These are phyloP conservation scores for Ceratobasidium sp. DNA, from an alignment of 1,284 basidiomycete species.

Conservation along the genomic window DNA sequence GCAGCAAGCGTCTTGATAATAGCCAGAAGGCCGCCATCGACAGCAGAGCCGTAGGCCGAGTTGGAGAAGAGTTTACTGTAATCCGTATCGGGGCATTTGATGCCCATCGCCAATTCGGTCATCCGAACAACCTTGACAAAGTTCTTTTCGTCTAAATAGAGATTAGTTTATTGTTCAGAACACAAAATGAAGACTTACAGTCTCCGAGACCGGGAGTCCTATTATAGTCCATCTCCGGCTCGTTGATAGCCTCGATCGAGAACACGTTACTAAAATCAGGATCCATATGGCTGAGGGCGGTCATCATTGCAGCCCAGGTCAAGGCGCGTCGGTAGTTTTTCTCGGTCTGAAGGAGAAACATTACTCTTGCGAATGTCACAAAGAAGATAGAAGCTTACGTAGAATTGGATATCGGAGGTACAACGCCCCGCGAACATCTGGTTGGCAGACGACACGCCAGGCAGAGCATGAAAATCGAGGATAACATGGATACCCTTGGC, in stretches of 20 bases:
- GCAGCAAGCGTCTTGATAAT: slow-evolving; percentile 55
- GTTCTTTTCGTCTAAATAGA: slow-evolving; percentile 71
- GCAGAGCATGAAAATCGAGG: slow-evolving; percentile 82
- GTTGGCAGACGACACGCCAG: slow-evolving; percentile 72
- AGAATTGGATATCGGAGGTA: slow-evolving; percentile 78
- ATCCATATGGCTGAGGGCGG: slow-evolving; percentile 76
- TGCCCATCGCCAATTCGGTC: slow-evolving; percentile 73
- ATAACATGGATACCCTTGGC: slow-evolving; percentile 75
- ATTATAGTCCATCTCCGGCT: slow-evolving; percentile 76
- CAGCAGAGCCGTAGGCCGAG: neutral
- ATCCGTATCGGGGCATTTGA: slow-evolving; percentile 56
- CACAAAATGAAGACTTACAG: slow-evolving; percentile 62
- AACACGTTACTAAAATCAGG: slow-evolving; percentile 75
- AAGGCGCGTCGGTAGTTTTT: slow-evolving; percentile 81
- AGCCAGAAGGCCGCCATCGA: slow-evolving; percentile 58
- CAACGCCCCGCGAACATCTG: slow-evolving; percentile 63
- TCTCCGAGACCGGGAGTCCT: slow-evolving; percentile 76
- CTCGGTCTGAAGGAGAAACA: slow-evolving; percentile 63
- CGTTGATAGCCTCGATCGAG: slow-evolving; percentile 80
- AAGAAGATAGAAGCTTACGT: slow-evolving; percentile 64
- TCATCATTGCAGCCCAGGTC: slow-evolving; percentile 83
- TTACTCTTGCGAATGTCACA: slow-evolving; percentile 8
- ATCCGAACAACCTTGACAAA: slow-evolving; percentile 77
- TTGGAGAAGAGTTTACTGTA: slow-evolving; percentile 62
- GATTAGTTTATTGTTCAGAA: neutral